Conservation (phyloP, 192 early-diverging fungal species). For the Podila clonocystis region DNA sequence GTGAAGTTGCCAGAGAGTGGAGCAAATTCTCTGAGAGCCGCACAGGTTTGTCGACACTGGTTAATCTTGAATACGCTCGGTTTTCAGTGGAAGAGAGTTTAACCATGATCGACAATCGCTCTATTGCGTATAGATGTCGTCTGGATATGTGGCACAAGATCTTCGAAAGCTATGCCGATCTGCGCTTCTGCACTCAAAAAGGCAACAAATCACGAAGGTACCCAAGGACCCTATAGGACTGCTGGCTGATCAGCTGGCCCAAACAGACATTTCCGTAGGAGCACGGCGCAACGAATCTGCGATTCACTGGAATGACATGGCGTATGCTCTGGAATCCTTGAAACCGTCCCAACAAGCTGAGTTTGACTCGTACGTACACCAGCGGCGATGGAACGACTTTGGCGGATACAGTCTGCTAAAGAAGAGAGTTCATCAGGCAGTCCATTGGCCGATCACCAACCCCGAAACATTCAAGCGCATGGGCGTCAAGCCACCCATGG, state of each 20-base stretch:
- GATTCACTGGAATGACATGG: constrained; percentile 55
- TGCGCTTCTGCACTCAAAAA: constrained; percentile 32
- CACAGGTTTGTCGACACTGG: constrained; percentile 11
- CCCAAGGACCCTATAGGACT: constrained; percentile 2
- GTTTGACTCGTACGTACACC: constrained; percentile 65
- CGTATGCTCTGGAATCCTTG: constrained; percentile 64
- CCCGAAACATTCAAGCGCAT: constrained; percentile 65
- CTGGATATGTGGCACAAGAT: constrained; percentile 70
- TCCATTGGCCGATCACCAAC: constrained; percentile 65
- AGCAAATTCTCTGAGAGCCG: constrained; percentile 11
- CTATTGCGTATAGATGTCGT: constrained; percentile 54
- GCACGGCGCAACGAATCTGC: background rate
- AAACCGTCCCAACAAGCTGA: constrained; percentile 72
- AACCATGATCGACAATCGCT: background rate
- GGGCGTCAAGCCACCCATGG: constrained; percentile 80
- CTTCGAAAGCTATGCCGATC: constrained; percentile 54
- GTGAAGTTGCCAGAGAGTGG: background rate
- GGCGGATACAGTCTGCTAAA: constrained; percentile 81
- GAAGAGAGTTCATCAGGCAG: constrained; percentile 63
- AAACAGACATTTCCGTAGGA: background rate
- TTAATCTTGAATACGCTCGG: background rate
- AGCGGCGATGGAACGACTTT: constrained; percentile 68
- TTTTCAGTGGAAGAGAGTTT: background rate
- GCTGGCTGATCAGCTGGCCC: background rate
- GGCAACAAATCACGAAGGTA: background rate